These are phyloP conservation scores for Diaporthe sp. DNA, from an alignment of 2,329 filamentous ascomycete genomes.

Conservation along the genomic window DNA sequence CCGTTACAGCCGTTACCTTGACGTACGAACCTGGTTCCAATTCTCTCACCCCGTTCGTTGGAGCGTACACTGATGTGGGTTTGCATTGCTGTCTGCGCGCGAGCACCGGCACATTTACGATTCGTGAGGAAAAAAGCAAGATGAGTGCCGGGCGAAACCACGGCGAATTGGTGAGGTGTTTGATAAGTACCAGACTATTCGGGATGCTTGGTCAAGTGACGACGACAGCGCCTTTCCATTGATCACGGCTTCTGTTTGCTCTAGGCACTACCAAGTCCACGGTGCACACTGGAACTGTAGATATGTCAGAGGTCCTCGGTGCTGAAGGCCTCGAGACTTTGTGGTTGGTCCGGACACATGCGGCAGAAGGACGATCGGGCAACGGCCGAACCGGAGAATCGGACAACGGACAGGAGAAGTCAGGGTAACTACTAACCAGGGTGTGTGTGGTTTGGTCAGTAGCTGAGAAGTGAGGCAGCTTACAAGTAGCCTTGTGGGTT, in stretches of 20 bases:
- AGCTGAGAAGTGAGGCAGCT: background rate
- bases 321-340: background rate
- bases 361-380: background rate
- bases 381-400: constrained; percentile 24
- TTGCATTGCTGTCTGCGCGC: constrained; percentile 12
- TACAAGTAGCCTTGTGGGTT: background rate
- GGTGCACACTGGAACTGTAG: background rate
- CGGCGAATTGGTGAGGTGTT: background rate
- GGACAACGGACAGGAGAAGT: background rate
- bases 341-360: background rate
- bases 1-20: constrained; percentile 22
- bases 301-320: background rate
- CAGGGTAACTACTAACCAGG: no score
- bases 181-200: background rate
- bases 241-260: background rate
- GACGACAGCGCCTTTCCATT: no score
- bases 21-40: constrained; percentile 1
- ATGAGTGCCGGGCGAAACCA: constrained; percentile 23
- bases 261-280: background rate
- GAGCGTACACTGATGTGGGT: background rate
- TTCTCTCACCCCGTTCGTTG: constrained; percentile 1
- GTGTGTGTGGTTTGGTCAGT: background rate
- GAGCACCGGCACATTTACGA: constrained; percentile 8
- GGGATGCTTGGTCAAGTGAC: constrained; percentile 1
- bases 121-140: constrained; percentile 6